A percentile compares a stretch with the other conserved stretches of the same genome.
phyloP scores from a whole-genome alignment of 2,329 filamentous ascomycete species.

The Alternaria metachromatica region DNA sequence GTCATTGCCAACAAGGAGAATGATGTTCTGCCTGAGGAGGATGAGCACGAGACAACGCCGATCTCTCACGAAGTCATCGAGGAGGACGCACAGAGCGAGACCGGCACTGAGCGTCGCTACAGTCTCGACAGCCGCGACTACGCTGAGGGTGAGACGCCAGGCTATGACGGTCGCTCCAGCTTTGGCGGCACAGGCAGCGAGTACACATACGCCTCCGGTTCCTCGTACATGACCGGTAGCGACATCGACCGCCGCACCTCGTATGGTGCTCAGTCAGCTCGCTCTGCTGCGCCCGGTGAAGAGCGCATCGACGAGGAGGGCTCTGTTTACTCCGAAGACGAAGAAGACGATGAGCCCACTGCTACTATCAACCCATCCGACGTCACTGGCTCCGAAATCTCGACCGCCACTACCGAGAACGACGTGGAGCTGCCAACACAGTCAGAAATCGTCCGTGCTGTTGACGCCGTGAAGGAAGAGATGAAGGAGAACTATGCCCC shows the following conservation, averaged over 20 bases:
- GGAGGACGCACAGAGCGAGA: constrained; percentile 44
- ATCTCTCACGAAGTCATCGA: constrained; percentile 34
- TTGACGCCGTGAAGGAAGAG: constrained; percentile 39
- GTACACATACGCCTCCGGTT: constrained; percentile 57
- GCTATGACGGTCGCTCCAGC: constrained; percentile 48
- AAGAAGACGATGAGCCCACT: constrained; percentile 42
- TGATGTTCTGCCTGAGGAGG: constrained; percentile 53
- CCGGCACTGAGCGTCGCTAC: constrained; percentile 51
- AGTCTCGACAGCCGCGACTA: constrained; percentile 46
- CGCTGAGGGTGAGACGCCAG: constrained; percentile 44
- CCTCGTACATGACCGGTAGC: constrained; percentile 56
- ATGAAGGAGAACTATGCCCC: constrained; percentile 34
- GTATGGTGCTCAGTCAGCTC: constrained; percentile 47
- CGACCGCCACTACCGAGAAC: constrained; percentile 25
- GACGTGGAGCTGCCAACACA: constrained; percentile 37
- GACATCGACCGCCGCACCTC: constrained; percentile 54
- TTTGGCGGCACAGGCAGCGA: constrained; percentile 53
- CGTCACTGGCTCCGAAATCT: constrained; percentile 33
- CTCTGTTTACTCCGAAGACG: constrained; percentile 38
- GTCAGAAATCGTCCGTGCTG: constrained; percentile 40
- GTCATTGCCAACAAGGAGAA: constrained; percentile 56
- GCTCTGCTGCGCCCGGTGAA: constrained; percentile 39
- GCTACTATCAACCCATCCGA: constrained; percentile 35
- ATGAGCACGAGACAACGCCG: constrained; percentile 42
- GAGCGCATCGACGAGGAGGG: constrained; percentile 43